A percentile compares a stretch with the other conserved stretches of the same genome.
Evolutionary conservation across 495 filamentous ascomycete species (phyloP).

Genomic region (Penicillium paxilli): DNA sequence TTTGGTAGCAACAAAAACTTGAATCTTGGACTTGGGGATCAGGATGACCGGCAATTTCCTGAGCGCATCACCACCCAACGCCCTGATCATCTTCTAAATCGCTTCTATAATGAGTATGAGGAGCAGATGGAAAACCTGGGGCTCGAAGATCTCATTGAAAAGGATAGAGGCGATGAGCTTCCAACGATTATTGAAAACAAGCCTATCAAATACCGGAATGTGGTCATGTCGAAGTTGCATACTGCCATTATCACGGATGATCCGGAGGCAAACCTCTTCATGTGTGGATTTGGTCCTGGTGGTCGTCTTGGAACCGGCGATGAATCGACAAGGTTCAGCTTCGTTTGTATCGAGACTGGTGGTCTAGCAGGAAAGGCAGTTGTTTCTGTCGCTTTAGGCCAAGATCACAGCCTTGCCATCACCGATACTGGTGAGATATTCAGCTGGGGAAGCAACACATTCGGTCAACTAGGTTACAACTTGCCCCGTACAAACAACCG

Average conservation of each 20-base stretch:
- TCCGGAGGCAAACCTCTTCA: constrained; percentile 85
- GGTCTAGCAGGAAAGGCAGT: constrained; percentile 70
- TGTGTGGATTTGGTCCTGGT: constrained; percentile 89
- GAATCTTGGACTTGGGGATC: constrained; percentile 85
- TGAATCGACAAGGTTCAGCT: constrained; percentile 82
- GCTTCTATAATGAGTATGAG: constrained; percentile 65
- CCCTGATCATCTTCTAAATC: constrained; percentile 73
- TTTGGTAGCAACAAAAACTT: constrained; percentile 97
- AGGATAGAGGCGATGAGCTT: constrained; percentile 43
- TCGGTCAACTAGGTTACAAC: constrained; percentile 82
- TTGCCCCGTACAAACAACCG: constrained; percentile 52
- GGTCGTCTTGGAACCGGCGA: constrained; percentile 90
- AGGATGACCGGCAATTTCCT: constrained; percentile 90
- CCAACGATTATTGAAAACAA: constrained; percentile 68
- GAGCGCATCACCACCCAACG: constrained; percentile 77
- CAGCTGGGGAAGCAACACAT: constrained; percentile 90
- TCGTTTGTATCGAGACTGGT: constrained; percentile 74
- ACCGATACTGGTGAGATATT: constrained; percentile 79
- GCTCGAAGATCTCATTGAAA: constrained; percentile 23
- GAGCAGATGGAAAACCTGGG: constrained; percentile 32
- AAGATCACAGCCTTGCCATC: constrained; percentile 86
- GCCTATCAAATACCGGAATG: constrained; percentile 70
- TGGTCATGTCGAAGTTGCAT: constrained; percentile 87
- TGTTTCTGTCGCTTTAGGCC: constrained; percentile 73
- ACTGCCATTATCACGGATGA: constrained; percentile 90